Evolutionary conservation across 164 flowering plant genomes (phyloP).

Genomic region (Aristolochia californica): DNA sequence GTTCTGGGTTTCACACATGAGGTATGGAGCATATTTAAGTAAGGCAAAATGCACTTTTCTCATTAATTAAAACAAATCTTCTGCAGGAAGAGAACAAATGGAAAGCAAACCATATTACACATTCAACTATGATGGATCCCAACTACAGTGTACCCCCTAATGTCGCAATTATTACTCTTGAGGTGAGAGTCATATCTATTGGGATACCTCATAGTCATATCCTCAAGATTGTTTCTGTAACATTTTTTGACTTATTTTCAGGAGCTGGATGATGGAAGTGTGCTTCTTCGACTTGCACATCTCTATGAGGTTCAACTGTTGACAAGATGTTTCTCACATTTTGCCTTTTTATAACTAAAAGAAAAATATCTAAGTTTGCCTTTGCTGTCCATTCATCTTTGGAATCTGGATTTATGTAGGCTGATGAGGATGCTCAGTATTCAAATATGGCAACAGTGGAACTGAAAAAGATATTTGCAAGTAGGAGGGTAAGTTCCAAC

Average conservation of each 20-base stretch:
- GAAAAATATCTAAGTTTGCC: background rate
- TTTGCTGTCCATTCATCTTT: conserved; percentile 1
- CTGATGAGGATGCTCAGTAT: conserved; percentile 50
- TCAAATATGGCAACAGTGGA: conserved; percentile 60
- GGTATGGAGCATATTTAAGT: conserved; percentile 25
- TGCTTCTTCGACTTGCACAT: conserved; percentile 75
- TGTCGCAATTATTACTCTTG: conserved; percentile 77
- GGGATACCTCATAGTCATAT: background rate
- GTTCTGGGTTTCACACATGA: conserved; percentile 67
- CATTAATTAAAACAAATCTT: background rate
- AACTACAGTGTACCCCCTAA: conserved; percentile 65
- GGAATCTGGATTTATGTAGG: conserved; percentile 23
- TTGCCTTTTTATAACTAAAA: background rate
- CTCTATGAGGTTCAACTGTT: conserved; percentile 48
- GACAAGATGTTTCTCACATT: background rate
- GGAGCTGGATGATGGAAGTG: conserved; percentile 64
- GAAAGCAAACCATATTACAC: conserved; percentile 41
- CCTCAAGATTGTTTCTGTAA: background rate
- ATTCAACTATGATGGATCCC: conserved; percentile 42
- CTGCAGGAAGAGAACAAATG: conserved; percentile 45
- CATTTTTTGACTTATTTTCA: conserved; percentile 17
- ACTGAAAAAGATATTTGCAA: conserved; percentile 57
- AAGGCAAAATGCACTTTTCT: background rate
- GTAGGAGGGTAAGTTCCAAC: conserved; percentile 28
- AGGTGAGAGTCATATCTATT: conserved; percentile 31